Evolutionary conservation across 2,329 filamentous ascomycete genomes (phyloP).

Genomic region (Verruconis gallopava): DNA sequence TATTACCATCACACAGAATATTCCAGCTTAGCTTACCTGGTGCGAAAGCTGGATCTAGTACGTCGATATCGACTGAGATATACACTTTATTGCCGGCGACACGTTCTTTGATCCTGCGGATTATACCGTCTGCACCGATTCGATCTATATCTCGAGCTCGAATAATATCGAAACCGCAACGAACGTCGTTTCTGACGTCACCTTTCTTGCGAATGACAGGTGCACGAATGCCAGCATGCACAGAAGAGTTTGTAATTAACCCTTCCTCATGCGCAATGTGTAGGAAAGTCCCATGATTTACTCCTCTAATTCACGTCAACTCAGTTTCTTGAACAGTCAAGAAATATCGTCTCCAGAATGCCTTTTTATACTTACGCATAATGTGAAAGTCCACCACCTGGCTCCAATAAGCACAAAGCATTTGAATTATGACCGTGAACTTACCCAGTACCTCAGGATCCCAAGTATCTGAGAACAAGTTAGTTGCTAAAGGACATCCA

Average conservation of each 20-base stretch:
- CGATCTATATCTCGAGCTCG: conserved; percentile 43
- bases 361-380: conserved; percentile 36
- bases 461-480: conserved; percentile 37
- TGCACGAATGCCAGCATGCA: conserved; percentile 49
- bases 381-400: conserved; percentile 44
- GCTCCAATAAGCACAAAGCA: too few species aligned
- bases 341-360: background rate
- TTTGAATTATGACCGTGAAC: conserved; percentile 4
- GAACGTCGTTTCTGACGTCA: conserved; percentile 43
- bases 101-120: conserved; percentile 36
- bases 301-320: conserved; percentile 7
- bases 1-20: too few species aligned
- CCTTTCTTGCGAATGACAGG: conserved; percentile 36
- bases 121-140: conserved; percentile 34
- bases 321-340: too few species aligned
- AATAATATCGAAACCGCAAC: conserved; percentile 46
- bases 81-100: conserved; percentile 42
- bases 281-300: conserved; percentile 37
- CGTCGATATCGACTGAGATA: conserved; percentile 44
- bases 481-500: background rate
- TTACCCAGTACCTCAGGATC: conserved; percentile 40
- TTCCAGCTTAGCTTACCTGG: conserved; percentile 33
- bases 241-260: conserved; percentile 43
- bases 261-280: conserved; percentile 51
- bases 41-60: conserved; percentile 42